Evolutionary conservation across 2,329 filamentous ascomycete genomes (phyloP).

Genomic region (Thielaviopsis populi): DNA sequence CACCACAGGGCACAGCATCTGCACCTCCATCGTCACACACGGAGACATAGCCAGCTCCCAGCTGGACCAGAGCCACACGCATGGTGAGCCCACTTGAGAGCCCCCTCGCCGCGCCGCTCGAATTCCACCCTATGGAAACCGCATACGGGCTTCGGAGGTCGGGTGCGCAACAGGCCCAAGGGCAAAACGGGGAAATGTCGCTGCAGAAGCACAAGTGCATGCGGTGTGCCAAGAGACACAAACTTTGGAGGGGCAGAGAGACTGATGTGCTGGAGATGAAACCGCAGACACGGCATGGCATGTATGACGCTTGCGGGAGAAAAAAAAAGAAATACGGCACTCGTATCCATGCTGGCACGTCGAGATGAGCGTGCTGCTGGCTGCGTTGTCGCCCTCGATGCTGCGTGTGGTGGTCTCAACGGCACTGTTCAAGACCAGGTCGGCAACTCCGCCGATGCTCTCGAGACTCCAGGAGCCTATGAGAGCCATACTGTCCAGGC

Average conservation of each 20-base stretch:
- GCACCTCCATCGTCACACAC: neutral
- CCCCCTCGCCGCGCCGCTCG: neutral
- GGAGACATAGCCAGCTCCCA: neutral
- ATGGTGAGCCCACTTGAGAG: neutral
- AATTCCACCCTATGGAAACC: neutral
- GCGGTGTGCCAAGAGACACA: neutral
- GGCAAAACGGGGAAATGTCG: neutral
- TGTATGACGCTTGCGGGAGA: neutral
- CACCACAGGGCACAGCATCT: neutral
- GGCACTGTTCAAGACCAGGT: too few species aligned
- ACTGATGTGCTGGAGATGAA: neutral
- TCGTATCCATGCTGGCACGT: neutral
- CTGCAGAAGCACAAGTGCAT: neutral
- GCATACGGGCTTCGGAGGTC: neutral
- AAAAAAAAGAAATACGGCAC: neutral
- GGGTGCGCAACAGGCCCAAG: neutral
- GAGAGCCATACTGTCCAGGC: neutral
- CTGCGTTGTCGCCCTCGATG: neutral
- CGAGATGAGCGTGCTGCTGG: neutral
- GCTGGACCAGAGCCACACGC: neutral
- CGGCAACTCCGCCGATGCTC: too few species aligned
- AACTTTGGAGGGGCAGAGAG: neutral
- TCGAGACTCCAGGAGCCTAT: too few species aligned
- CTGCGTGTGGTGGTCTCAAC: too few species aligned
- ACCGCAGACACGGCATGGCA: neutral